Evolutionary conservation across 352 stramenopile genomes (phyloP).

Genomic region (Phytophthora syringae): DNA sequence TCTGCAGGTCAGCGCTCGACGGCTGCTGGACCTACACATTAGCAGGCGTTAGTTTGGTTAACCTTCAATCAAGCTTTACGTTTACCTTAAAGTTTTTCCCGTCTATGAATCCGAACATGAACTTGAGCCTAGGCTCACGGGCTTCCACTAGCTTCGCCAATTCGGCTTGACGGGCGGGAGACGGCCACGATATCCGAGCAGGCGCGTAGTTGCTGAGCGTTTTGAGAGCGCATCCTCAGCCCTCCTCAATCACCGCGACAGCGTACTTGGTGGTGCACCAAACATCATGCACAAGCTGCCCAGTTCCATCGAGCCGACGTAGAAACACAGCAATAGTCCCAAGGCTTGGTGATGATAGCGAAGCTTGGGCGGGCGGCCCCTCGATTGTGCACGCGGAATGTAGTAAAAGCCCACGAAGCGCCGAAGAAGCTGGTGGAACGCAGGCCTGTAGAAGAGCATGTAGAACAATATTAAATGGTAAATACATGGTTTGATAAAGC

Average conservation of each 20-base stretch:
- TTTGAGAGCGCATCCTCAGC: not conserved
- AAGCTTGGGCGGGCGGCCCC: not conserved
- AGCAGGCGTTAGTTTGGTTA: not conserved
- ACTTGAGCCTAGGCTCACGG: constrained; percentile 28
- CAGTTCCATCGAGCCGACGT: constrained; percentile 10
- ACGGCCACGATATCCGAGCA: constrained; percentile 4
- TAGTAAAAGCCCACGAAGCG: constrained; percentile 6
- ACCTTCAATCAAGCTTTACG: not conserved
- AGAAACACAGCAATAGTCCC: constrained; percentile 5
- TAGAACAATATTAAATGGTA: not conserved
- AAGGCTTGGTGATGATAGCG: not conserved
- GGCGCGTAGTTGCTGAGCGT: not conserved
- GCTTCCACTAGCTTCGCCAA: constrained; percentile 29
- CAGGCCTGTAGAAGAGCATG: not conserved
- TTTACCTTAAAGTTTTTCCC: constrained; percentile 10
- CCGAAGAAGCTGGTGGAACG: not conserved
- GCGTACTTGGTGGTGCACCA: constrained; percentile 1
- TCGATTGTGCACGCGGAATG: not conserved
- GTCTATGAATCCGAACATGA: constrained; percentile 28
- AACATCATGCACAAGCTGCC: constrained; percentile 7
- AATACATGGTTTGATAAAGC: not conserved
- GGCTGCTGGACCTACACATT: constrained; percentile 13
- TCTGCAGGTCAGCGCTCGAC: not conserved
- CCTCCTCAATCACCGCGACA: not conserved
- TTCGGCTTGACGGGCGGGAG: not conserved